phyloP scores from a whole-genome alignment of 2,329 filamentous ascomycete genomes.

The Neopestalotiopsis sp. region DNA sequence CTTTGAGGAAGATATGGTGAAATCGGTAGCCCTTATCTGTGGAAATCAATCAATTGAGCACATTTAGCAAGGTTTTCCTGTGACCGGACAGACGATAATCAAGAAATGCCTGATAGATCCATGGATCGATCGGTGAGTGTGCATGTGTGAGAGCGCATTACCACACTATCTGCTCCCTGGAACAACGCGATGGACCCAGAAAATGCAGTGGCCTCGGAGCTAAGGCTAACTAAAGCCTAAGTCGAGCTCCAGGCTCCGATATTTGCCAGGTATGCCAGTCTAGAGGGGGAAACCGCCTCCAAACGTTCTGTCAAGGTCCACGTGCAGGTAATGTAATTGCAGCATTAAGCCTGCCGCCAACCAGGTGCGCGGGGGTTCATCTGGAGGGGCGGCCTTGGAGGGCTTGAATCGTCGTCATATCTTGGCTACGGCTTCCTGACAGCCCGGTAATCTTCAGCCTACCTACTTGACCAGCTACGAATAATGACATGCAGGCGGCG shows the following conservation, averaged over 20 bases:
- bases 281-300: no score
- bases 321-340: no score
- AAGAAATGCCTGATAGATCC: background rate
- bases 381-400: background rate
- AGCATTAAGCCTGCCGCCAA: background rate
- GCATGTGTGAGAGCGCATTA: background rate
- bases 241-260: background rate
- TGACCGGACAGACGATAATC: background rate
- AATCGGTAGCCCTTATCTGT: slow-evolving; percentile 1
- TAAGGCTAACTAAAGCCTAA: background rate
- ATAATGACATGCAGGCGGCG: background rate
- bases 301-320: no score
- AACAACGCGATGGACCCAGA: background rate
- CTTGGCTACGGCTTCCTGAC: background rate
- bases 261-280: background rate
- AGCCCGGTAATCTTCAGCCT: background rate
- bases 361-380: background rate
- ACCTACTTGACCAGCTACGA: background rate
- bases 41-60: background rate
- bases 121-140: background rate
- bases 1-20: slow-evolving; percentile 34
- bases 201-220: background rate
- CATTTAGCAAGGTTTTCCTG: slow-evolving; percentile 1
- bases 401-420: background rate
- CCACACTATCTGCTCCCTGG: background rate